These are phyloP conservation scores for Anethum foeniculum DNA, from an alignment of 140 eudicot genomes.

Conservation along the genomic window DNA sequence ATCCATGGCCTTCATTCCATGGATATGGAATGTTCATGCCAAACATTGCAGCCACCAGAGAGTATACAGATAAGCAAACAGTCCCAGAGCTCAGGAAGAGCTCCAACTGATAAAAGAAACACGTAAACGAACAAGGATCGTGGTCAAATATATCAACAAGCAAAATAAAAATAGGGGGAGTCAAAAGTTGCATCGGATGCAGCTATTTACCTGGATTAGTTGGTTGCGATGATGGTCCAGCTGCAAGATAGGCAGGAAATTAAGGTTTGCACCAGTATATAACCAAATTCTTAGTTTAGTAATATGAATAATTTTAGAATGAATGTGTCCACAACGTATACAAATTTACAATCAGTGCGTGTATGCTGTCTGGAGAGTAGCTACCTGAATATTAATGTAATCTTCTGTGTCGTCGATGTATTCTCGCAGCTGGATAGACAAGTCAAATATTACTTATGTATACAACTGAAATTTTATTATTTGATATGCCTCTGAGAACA, in stretches of 20 bases:
- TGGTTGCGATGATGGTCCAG: conserved; percentile 92
- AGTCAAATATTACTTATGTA: neutral
- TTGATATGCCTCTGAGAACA: neutral
- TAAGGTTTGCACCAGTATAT: neutral
- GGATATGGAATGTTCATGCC: conserved; percentile 90
- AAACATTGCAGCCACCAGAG: conserved; percentile 69
- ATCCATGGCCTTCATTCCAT: conserved; percentile 62
- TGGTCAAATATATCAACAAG: neutral
- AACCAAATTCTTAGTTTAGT: neutral
- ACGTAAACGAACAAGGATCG: neutral
- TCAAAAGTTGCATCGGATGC: neutral
- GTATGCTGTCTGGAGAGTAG: neutral
- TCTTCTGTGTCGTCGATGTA: conserved; percentile 86
- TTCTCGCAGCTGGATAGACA: conserved; percentile 57
- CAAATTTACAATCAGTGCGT: neutral
- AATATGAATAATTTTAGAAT: neutral
- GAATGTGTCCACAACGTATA: neutral
- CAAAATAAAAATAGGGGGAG: neutral
- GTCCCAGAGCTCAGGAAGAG: conserved; percentile 86
- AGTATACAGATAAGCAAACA: conserved; percentile 60
- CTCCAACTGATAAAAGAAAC: conserved; percentile 42
- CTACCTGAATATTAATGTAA: conserved; percentile 86
- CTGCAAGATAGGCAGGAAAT: conserved; percentile 29
- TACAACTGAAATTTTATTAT: neutral
- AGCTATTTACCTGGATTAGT: conserved; percentile 63